These are phyloP conservation scores for Cytospora leucostoma DNA, from an alignment of 2,329 filamentous ascomycete genomes.

Conservation along the genomic window DNA sequence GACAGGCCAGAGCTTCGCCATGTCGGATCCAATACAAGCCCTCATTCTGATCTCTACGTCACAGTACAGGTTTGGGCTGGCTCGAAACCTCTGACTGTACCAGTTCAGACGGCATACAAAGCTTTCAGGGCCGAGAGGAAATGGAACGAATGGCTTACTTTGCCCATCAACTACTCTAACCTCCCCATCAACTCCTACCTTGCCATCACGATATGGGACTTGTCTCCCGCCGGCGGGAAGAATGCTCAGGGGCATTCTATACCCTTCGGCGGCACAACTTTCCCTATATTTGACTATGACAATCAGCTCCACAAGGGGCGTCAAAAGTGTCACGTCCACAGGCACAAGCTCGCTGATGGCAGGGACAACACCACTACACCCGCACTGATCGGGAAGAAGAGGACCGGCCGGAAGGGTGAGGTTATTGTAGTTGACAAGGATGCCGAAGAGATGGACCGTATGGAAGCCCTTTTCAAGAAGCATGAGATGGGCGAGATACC, in stretches of 20 bases:
- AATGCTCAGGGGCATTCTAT: constrained; percentile 74
- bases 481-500: constrained; percentile 97
- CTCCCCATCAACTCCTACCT: constrained; percentile 81
- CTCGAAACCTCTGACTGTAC: constrained; percentile 90
- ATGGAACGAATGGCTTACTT: constrained; percentile 95
- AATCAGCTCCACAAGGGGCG: constrained; percentile 89
- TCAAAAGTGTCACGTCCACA: constrained; percentile 86
- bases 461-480: constrained; percentile 92
- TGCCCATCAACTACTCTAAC: constrained; percentile 82
- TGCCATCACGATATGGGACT: constrained; percentile 93
- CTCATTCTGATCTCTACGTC: constrained; percentile 86
- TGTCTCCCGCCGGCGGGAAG: constrained; percentile 75
- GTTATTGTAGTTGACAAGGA: constrained; percentile 65
- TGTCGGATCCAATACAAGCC: constrained; percentile 80
- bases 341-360: constrained; percentile 82
- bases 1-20: constrained; percentile 79
- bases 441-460: constrained; percentile 79
- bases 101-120: constrained; percentile 90
- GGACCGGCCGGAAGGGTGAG: constrained; percentile 47
- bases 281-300: constrained; percentile 88
- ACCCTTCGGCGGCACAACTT: constrained; percentile 91
- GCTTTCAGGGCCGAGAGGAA: constrained; percentile 76
- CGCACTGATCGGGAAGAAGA: constrained; percentile 60
- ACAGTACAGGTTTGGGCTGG: constrained; percentile 94
- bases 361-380: constrained; percentile 79